Evolutionary conservation across 495 filamentous ascomycete species (phyloP), one percentile per base, ranked within the genome.

Genomic region (Lindgomyces ingoldianus): DNA sequence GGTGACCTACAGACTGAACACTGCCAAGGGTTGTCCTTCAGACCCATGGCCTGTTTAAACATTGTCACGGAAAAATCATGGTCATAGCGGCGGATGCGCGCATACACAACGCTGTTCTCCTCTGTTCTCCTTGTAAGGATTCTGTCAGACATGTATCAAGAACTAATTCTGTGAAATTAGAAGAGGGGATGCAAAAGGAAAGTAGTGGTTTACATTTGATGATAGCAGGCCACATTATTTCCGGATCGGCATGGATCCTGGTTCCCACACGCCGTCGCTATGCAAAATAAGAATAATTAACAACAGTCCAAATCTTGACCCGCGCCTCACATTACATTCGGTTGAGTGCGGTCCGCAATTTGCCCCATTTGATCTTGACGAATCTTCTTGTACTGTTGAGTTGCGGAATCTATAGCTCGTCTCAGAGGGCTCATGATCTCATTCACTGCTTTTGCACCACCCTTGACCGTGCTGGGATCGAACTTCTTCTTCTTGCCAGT

Each of bases 361-460:
- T 64, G 64, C 19, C 57, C 48, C 50, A 62, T 80, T 65, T 89
- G 84, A 62, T 81, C 83, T 27, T 80, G 81, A 64, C 89, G 76
- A 8, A 85, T 88, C 69, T 77, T 78, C 55, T 83, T 76, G 73
- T 91, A 96, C 70, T 85, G 78, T 26, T 73, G 76, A 65, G 77
- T 74, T 42, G 91, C 92, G 46, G 80, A 76, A 41, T 85, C 80
- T 56, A 96, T 73, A 0, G 90, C 86, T 59, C 78, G 77, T 14
- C 89, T 74, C 16, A 89, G 89, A 9, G 89, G 89, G 33, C 81
- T 84, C 67, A 96, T 80, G 64, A 96, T 79, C 72, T 85, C 83
- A 51, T 86, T 82, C 0, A 96, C 92, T 3, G 86, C 87, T 68
- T 87, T 84, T 64, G 80, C 81, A 0, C 94, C 94, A 0, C 94